Conservation (phyloP, 2,329 filamentous ascomycete genomes). For the Catunica adiposa region DNA sequence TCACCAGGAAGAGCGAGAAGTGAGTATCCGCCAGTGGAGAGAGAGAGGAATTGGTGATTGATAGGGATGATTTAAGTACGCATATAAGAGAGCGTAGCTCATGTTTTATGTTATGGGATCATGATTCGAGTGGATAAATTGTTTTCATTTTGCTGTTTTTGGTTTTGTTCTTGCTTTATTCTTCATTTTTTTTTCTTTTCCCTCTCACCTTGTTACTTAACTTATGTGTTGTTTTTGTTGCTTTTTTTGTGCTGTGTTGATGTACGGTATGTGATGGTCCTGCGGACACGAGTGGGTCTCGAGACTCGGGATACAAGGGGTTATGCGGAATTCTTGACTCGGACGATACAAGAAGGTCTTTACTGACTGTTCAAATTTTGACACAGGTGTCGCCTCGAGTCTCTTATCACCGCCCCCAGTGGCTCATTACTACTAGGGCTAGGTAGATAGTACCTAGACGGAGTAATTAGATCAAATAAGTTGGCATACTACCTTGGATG, state of each 20-base stretch:
- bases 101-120: neutral
- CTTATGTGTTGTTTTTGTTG: too few relatives aligned
- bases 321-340: too few relatives aligned
- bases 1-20: constrained; percentile 26
- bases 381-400: neutral
- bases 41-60: neutral
- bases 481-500: too few relatives aligned
- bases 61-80: too few relatives aligned
- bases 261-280: too few relatives aligned
- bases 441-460: neutral
- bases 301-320: too few relatives aligned
- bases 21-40: neutral
- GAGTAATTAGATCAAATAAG: neutral
- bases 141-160: neutral
- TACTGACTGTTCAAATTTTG: neutral
- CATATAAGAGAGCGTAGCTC: neutral
- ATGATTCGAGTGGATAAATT: neutral
- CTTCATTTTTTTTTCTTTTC: neutral
- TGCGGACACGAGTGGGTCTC: too few relatives aligned
- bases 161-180: constrained; percentile 4
- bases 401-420: neutral
- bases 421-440: neutral
- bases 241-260: too few relatives aligned
- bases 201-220: too few relatives aligned
- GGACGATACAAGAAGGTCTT: neutral